These are phyloP conservation scores for Trichoderma breve DNA, from an alignment of 2,329 filamentous ascomycete genomes.

Conservation along the genomic window DNA sequence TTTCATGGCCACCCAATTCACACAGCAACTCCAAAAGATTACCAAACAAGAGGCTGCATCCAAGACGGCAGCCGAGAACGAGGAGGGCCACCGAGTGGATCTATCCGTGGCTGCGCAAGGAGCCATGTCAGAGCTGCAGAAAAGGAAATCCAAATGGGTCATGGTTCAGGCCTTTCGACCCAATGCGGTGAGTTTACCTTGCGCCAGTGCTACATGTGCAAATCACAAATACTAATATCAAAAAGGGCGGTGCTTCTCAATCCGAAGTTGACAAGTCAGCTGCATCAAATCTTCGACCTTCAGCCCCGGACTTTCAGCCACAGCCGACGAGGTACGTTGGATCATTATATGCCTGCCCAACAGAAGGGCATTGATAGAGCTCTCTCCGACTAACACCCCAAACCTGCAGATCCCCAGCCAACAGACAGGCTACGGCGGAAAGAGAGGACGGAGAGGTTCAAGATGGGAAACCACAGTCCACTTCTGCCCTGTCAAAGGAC, in stretches of 20 bases:
- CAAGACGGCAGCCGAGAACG: constrained; percentile 47
- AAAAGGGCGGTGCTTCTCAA: constrained; percentile 31
- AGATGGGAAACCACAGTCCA: constrained; percentile 44
- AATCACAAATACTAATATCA: constrained; percentile 24
- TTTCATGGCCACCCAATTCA: constrained; percentile 73
- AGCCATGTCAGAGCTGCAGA: constrained; percentile 67
- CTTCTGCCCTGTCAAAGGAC: constrained; percentile 31
- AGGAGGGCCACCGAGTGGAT: constrained; percentile 65
- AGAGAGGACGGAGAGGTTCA: constrained; percentile 73
- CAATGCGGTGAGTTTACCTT: constrained; percentile 50
- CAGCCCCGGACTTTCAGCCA: constrained; percentile 65
- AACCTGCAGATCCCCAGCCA: constrained; percentile 22
- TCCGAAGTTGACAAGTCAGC: constrained; percentile 32
- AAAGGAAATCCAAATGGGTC: constrained; percentile 66
- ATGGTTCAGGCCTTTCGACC: constrained; percentile 71
- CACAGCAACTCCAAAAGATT: constrained; percentile 64
- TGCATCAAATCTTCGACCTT: constrained; percentile 51
- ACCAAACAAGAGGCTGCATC: constrained; percentile 57
- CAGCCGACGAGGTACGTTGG: constrained; percentile 38
- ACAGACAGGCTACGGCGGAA: constrained; percentile 39
- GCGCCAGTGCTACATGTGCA: no score
- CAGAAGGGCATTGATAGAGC: background rate
- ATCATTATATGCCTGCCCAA: constrained; percentile 20
- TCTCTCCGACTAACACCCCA: constrained; percentile 21
- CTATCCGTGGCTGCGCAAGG: constrained; percentile 71